Evolutionary conservation across 371 early-diverging fungal species (phyloP).

Genomic region (Rhizopus arrhizus): DNA sequence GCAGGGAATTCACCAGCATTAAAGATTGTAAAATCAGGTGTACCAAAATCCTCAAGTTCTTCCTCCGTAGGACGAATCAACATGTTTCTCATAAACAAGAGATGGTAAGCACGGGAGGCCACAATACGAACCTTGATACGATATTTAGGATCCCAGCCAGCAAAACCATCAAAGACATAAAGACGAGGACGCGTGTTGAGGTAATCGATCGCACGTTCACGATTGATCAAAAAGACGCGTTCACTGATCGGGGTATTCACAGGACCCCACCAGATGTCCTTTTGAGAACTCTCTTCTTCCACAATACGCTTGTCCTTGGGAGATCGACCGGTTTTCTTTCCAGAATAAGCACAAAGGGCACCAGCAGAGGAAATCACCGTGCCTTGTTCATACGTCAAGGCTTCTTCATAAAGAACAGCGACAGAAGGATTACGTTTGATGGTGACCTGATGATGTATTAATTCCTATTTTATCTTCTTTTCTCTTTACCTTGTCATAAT

Average conservation of each 20-base stretch:
- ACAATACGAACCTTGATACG: conserved; percentile 95
- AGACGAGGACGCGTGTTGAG: conserved; percentile 92
- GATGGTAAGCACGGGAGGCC: conserved; percentile 95
- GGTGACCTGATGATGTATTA: conserved; percentile 42
- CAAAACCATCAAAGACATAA: conserved; percentile 95
- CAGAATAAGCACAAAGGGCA: conserved; percentile 90
- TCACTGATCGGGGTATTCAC: conserved; percentile 92
- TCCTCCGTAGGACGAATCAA: conserved; percentile 93
- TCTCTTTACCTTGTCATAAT: conserved; percentile 50
- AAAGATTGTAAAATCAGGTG: conserved; percentile 96
- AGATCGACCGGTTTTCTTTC: conserved; percentile 88
- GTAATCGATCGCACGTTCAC: conserved; percentile 95
- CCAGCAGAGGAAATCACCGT: conserved; percentile 90
- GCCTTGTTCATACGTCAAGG: conserved; percentile 85
- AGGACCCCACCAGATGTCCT: conserved; percentile 97
- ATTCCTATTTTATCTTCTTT: background rate
- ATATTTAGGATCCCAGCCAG: conserved; percentile 96
- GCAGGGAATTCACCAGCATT: conserved; percentile 98
- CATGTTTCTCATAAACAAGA: conserved; percentile 98
- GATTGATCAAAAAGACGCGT: conserved; percentile 91
- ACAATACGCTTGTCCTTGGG: conserved; percentile 97
- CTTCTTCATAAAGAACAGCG: conserved; percentile 93
- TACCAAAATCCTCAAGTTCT: conserved; percentile 88
- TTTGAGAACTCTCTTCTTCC: conserved; percentile 76
- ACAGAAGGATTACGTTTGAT: conserved; percentile 76